Conservation (phyloP, 768 basidiomycete genomes). For the Dictyophora rubrovolvata region DNA sequence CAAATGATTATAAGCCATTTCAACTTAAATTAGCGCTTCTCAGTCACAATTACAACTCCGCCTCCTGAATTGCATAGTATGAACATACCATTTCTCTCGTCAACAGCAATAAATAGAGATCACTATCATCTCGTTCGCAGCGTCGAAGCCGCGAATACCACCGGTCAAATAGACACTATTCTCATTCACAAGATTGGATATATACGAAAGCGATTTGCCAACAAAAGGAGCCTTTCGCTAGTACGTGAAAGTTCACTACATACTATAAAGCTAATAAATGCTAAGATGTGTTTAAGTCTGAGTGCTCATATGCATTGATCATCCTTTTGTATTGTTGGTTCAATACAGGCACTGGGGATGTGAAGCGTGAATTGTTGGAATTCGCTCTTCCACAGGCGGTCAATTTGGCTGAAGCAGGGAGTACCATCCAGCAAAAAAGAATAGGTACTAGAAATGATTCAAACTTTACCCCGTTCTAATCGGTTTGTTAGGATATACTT, state of each 20-base stretch:
- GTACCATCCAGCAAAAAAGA: constrained; percentile 49
- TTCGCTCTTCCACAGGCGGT: constrained; percentile 72
- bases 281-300: constrained; percentile 32
- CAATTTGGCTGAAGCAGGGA: constrained; percentile 63
- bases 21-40: background rate
- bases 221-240: constrained; percentile 36
- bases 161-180: constrained; percentile 50
- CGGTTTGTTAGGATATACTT: constrained; percentile 55
- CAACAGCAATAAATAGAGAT: constrained; percentile 64
- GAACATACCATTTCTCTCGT: constrained; percentile 72
- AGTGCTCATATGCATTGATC: constrained; percentile 57
- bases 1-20: too few species aligned
- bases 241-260: constrained; percentile 32
- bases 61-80: constrained; percentile 27
- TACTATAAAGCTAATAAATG: constrained; percentile 6
- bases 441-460: constrained; percentile 36
- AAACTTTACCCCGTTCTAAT: background rate
- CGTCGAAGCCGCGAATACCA: constrained; percentile 51
- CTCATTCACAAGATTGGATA: constrained; percentile 49
- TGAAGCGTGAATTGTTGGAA: constrained; percentile 38
- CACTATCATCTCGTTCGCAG: constrained; percentile 70
- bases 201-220: constrained; percentile 41
- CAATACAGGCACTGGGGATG: constrained; percentile 33
- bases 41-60: background rate
- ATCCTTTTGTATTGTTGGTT: constrained; percentile 62